Evolutionary conservation across 257 asterid genomes (phyloP).

Genomic region (Fraxinus pennsylvanica): DNA sequence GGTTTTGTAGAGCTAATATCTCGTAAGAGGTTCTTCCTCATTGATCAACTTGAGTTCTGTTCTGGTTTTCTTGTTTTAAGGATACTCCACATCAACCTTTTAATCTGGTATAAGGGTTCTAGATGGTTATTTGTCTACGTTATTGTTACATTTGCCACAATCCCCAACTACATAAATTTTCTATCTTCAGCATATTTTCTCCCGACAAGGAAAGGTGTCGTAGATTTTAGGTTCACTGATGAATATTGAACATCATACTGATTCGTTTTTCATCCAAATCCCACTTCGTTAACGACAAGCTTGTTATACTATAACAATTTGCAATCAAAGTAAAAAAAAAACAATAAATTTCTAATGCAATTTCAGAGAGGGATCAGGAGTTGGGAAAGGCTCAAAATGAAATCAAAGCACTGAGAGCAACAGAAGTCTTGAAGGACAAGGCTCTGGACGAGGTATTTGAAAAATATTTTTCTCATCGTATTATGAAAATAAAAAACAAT

Average conservation of each 20-base stretch:
- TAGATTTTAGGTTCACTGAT: not conserved
- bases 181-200: not conserved
- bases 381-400: conserved; percentile 66
- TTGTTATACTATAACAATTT: not conserved
- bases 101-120: too few relatives aligned
- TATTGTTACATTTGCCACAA: not conserved
- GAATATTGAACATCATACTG: not conserved
- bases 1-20: too few relatives aligned
- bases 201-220: not conserved
- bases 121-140: not conserved
- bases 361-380: conserved; percentile 71
- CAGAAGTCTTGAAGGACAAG: conserved; percentile 66
- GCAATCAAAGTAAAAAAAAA: too few relatives aligned
- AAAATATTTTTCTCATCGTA: not conserved
- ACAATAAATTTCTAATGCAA: conserved; percentile 1
- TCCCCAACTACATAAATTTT: not conserved
- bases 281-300: not conserved
- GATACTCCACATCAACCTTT: too few relatives aligned
- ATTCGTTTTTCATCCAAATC: not conserved
- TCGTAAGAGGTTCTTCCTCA: too few relatives aligned
- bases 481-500: not conserved
- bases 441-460: conserved; percentile 74
- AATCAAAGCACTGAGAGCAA: conserved; percentile 67
- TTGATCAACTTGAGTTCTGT: too few relatives aligned
- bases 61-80: too few relatives aligned